Evolutionary conservation across 2,329 filamentous ascomycete genomes (phyloP).

Genomic region (Apiospora malaysiana): DNA sequence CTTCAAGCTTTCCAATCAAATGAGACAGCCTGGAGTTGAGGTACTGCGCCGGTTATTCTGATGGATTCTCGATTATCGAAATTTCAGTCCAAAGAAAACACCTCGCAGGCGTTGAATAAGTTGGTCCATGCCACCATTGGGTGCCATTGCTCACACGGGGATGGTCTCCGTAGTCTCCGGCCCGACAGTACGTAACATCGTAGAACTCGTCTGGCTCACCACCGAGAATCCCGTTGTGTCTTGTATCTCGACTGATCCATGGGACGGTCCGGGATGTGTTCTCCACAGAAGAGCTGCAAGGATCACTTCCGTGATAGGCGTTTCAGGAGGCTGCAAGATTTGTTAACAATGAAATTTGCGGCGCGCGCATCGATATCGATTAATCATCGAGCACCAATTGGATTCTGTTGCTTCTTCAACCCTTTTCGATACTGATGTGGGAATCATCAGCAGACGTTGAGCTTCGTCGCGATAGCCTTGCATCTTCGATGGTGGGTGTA

Average conservation of each 20-base stretch:
- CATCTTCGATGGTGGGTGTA: no score
- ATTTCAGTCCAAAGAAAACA: not conserved
- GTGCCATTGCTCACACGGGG: not conserved
- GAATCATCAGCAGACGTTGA: not conserved
- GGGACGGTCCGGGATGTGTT: conserved; percentile 4
- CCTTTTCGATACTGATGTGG: not conserved
- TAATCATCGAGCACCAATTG: not conserved
- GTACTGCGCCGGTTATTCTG: not conserved
- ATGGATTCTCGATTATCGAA: not conserved
- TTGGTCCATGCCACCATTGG: not conserved
- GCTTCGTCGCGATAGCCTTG: not conserved
- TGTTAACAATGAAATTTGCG: not conserved
- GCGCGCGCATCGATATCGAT: not conserved
- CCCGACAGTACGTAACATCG: not conserved
- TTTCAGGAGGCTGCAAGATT: conserved; percentile 8
- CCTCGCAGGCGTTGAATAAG: not conserved
- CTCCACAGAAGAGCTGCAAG: conserved; percentile 7
- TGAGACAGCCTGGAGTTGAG: not conserved
- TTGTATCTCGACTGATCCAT: not conserved
- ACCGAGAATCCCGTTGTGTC: not conserved
- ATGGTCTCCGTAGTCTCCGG: not conserved
- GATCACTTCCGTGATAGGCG: not conserved
- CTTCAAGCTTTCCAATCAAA: not conserved
- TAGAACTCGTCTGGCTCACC: not conserved
- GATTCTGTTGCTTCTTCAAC: not conserved